These are phyloP conservation scores for Paraconiothyrium sp. DNA, from an alignment of 2,329 filamentous ascomycete species.

Conservation along the genomic window DNA sequence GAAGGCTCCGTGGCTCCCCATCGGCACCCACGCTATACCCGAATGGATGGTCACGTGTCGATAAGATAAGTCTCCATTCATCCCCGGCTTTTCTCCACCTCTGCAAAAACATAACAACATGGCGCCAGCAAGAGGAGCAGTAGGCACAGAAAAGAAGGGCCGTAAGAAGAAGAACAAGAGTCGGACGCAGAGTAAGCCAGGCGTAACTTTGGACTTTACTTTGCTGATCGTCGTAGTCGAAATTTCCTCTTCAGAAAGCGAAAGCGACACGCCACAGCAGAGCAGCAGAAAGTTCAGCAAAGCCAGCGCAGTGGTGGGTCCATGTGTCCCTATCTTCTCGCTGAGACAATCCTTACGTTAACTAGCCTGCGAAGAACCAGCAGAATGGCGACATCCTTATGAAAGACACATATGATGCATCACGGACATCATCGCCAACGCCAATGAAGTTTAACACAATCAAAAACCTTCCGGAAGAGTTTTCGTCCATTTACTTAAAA, in stretches of 20 bases:
- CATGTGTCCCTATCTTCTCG: no score
- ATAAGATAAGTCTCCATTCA: constrained; percentile 40
- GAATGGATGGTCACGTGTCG: constrained; percentile 31
- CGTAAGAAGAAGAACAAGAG: constrained; percentile 42
- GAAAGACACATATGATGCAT: constrained; percentile 23
- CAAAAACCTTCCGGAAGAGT: constrained; percentile 49
- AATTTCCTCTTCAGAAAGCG: constrained; percentile 39
- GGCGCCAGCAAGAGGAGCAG: constrained; percentile 32
- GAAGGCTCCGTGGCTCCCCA: no score
- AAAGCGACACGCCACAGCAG: constrained; percentile 43
- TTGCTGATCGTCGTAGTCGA: constrained; percentile 26
- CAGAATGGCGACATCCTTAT: constrained; percentile 29
- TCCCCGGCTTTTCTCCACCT: constrained; percentile 29
- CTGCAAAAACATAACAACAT: constrained; percentile 25
- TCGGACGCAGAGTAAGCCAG: constrained; percentile 37
- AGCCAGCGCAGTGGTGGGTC: background rate
- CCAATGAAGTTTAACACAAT: constrained; percentile 9
- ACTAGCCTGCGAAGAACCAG: background rate
- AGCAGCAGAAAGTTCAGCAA: constrained; percentile 21
- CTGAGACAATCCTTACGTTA: background rate
- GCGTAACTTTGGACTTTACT: background rate
- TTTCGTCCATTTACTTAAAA: constrained; percentile 74
- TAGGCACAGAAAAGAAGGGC: constrained; percentile 34
- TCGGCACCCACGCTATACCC: constrained; percentile 10
- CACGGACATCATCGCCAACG: constrained; percentile 17